Evolutionary conservation across 139 green algal species (phyloP), one percentile per base, ranked within the genome.

Genomic region (Klebsormidium nitens): DNA sequence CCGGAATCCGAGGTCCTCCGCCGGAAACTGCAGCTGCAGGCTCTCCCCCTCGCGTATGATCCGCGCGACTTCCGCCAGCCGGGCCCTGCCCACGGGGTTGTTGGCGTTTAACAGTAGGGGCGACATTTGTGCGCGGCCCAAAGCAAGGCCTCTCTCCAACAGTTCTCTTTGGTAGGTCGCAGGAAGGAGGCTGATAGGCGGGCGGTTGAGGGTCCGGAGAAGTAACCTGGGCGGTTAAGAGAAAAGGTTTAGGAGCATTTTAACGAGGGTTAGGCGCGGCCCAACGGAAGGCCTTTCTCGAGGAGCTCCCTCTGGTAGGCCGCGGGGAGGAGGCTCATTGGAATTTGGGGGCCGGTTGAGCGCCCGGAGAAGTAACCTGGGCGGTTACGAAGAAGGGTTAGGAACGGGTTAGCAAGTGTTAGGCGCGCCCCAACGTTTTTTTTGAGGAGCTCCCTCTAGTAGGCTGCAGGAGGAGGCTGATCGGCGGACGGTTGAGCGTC

Each of bases 21-120:
- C 77, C 0, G 92, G 91, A 66, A 91, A 97, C 64, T 95, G 89
- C 71, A 98, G 87, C 59, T 84, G 81, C 56, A 97, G 83, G 23
- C 81, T 89, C 36, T 83, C 42, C 23, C 89, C 91, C 2, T 77
- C 57, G 0, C 76, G 58, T 42, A 95, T 84, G 44, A 95, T 80
- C 1, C 60, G 31, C 3, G 70, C 11, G 62, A 94, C 69, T 23
- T 73, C 69, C 1, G 42, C 64, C 5, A 75, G 39, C n/a, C 68
- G 69, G 17, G 42, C 40, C 14, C 61, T 42, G 23, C 59, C 59
- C 35, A 76, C 23, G n/a, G 63, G 69, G 40, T 74, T 76, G 36
- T 28, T 14, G 17, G 59, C 62, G 11, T 63, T 59, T 29, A 75
- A 36, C 11, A 75, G 17, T 59, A 59, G 74, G 23, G 29, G 19